Evolutionary conservation across 2,329 filamentous ascomycete species (phyloP).

Genomic region (Fusarium stilboides): DNA sequence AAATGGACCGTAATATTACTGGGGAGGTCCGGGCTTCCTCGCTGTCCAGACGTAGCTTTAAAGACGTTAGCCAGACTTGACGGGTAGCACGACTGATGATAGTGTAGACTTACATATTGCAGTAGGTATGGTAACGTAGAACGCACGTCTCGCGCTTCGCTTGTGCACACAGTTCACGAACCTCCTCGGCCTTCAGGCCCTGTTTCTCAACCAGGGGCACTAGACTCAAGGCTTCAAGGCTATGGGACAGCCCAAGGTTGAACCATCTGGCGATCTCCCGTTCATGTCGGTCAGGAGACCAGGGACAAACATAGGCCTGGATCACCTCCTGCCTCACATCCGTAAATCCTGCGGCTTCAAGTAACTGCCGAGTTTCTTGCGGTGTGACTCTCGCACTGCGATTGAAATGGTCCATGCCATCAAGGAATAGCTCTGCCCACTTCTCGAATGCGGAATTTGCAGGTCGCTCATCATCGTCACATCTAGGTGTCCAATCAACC

Average conservation of each 20-base stretch:
- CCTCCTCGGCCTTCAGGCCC: conserved; percentile 69
- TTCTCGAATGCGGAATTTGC: conserved; percentile 70
- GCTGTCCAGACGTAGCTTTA: conserved; percentile 50
- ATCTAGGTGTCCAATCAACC: conserved; percentile 84
- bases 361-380: conserved; percentile 66
- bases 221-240: conserved; percentile 80
- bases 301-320: conserved; percentile 80
- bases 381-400: conserved; percentile 75
- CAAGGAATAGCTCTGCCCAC: conserved; percentile 79
- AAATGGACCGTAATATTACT: conserved; percentile 35
- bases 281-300: conserved; percentile 75
- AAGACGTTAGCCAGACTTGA: conserved; percentile 8
- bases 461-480: conserved; percentile 75
- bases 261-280: conserved; percentile 86
- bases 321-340: conserved; percentile 82
- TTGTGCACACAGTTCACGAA: conserved; percentile 72
- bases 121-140: conserved; percentile 79
- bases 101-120: conserved; percentile 77
- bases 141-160: conserved; percentile 79
- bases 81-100: background rate
- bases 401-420: conserved; percentile 76
- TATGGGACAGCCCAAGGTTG: conserved; percentile 81
- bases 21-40: conserved; percentile 44
- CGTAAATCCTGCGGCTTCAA: conserved; percentile 82
- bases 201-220: conserved; percentile 75